A percentile compares a stretch with the other conserved stretches of the same genome.
phyloP scores from a whole-genome alignment of 352 stramenopile genomes.

The Phytophthora brassicae region DNA sequence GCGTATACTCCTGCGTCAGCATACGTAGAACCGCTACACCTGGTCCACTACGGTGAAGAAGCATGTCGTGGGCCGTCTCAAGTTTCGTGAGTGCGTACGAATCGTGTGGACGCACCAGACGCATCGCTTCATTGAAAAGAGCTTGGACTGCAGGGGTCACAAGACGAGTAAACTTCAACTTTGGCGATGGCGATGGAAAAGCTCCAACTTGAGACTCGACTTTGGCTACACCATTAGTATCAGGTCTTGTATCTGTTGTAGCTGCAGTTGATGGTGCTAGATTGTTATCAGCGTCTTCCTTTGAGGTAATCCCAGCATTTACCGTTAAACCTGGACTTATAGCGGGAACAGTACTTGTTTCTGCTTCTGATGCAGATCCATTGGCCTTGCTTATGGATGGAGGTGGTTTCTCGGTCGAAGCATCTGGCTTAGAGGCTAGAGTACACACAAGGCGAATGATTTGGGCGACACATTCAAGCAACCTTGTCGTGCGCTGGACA shows the following conservation, averaged over 20 bases:
- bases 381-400: neutral
- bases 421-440: constrained; percentile 15
- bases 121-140: constrained; percentile 68
- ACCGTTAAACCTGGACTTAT: neutral
- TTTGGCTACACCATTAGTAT: constrained; percentile 6
- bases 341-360: neutral
- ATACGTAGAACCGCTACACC: constrained; percentile 65
- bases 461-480: constrained; percentile 62
- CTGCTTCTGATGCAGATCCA: neutral
- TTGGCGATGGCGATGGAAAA: constrained; percentile 10
- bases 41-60: constrained; percentile 57
- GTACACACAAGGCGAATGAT: constrained; percentile 62
- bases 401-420: neutral
- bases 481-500: constrained; percentile 72
- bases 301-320: neutral
- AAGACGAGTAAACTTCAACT: constrained; percentile 14
- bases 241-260: neutral
- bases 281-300: constrained; percentile 3
- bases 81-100: constrained; percentile 71
- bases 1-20: constrained; percentile 83
- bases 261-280: neutral
- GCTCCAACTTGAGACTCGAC: neutral
- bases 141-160: constrained; percentile 41
- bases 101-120: constrained; percentile 64
- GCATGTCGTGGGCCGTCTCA: constrained; percentile 59